A percentile compares a stretch with the other conserved stretches of the same genome.
These are phyloP conservation scores for Torulaspora microellipsoides DNA, from an alignment of 805 yeast genomes.

Conservation along the genomic window DNA sequence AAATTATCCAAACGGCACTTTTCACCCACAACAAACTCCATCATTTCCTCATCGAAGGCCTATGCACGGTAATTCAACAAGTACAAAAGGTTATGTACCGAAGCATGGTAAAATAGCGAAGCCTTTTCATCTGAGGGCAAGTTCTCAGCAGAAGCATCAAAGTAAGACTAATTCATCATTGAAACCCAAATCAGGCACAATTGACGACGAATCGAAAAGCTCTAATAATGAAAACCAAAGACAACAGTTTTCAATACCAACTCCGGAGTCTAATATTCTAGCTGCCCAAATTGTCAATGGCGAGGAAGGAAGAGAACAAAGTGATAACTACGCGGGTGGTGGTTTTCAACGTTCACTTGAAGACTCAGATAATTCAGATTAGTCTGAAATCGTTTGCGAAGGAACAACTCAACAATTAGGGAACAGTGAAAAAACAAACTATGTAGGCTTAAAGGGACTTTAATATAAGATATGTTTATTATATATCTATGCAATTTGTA, in stretches of 20 bases:
- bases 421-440: no score
- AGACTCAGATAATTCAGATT: conserved; percentile 4
- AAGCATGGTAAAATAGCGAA: conserved; percentile 17
- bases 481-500: background rate
- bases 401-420: no score
- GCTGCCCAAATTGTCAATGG: conserved; percentile 2
- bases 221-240: conserved; percentile 1
- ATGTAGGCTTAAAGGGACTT: no score
- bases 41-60: conserved; percentile 16
- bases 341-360: conserved; percentile 1
- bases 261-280: conserved; percentile 16
- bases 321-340: background rate
- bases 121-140: conserved; percentile 14
- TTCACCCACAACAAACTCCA: conserved; percentile 15
- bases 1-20: conserved; percentile 12
- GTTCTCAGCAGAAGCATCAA: conserved; percentile 11
- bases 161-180: background rate
- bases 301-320: background rate
- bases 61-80: conserved; percentile 9
- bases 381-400: no score
- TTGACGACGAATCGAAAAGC: conserved; percentile 2
- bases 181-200: conserved; percentile 2
- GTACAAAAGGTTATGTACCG: conserved; percentile 10
- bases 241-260: conserved; percentile 14
- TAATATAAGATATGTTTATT: background rate